phyloP scores from a whole-genome alignment of 2,329 filamentous ascomycete genomes.

The Tolypocladium inflatum region DNA sequence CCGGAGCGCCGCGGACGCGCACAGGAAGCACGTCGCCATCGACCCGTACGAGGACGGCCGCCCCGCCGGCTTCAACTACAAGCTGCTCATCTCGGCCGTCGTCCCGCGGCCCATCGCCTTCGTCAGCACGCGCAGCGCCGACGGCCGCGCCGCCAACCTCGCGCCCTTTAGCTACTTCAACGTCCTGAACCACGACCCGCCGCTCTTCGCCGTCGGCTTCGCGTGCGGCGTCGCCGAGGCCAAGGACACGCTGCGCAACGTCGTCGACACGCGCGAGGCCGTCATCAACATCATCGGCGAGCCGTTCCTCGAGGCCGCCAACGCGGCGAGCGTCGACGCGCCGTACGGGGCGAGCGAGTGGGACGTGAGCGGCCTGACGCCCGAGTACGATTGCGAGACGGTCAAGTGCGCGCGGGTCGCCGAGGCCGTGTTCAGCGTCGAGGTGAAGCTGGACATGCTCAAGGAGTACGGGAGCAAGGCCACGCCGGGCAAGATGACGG shows the following conservation, averaged over 20 bases:
- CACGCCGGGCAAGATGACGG: conserved; percentile 63
- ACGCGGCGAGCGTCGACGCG: conserved; percentile 68
- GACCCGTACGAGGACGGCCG: conserved; percentile 69
- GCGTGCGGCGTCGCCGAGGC: conserved; percentile 35
- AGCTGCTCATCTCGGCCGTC: conserved; percentile 76
- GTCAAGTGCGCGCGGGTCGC: conserved; percentile 65
- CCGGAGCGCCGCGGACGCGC: conserved; percentile 10
- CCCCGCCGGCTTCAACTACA: conserved; percentile 70
- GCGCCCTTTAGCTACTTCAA: conserved; percentile 86
- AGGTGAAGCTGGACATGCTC: conserved; percentile 66
- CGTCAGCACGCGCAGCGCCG: conserved; percentile 43
- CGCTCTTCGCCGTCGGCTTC: conserved; percentile 61
- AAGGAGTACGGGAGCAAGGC: conserved; percentile 69
- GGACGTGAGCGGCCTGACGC: conserved; percentile 66
- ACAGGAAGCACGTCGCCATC: conserved; percentile 58
- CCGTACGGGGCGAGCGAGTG: conserved; percentile 73
- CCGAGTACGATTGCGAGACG: conserved; percentile 49
- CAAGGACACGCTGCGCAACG: conserved; percentile 73
- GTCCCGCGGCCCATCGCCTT: conserved; percentile 73
- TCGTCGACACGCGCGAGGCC: conserved; percentile 64
- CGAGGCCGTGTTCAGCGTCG: conserved; percentile 76
- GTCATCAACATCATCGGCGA: conserved; percentile 83
- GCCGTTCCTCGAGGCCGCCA: conserved; percentile 79
- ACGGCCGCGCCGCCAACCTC: conserved; percentile 60
- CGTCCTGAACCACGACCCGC: conserved; percentile 76